Conservation (phyloP, 2,329 filamentous ascomycete species). For the Stemphylium beticola region DNA sequence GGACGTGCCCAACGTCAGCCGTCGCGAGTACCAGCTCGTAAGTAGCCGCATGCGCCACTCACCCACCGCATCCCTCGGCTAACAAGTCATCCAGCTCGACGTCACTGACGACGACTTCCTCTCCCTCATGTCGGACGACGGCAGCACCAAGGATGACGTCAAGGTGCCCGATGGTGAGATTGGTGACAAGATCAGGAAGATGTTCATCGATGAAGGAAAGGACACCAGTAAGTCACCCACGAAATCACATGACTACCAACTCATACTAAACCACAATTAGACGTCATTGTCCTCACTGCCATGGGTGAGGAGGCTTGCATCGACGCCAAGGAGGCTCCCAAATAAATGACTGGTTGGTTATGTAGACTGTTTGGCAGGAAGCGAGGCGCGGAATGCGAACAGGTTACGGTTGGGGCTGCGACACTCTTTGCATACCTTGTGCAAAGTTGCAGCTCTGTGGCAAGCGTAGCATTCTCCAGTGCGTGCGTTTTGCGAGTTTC, state of each 20-base stretch:
- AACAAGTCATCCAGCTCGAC: slow-evolving; percentile 69
- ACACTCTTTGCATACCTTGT: slow-evolving; percentile 28
- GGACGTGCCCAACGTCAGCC: slow-evolving; percentile 93
- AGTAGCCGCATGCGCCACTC: slow-evolving; percentile 53
- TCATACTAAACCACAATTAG: slow-evolving; percentile 55
- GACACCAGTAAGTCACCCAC: slow-evolving; percentile 79
- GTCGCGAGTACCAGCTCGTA: slow-evolving; percentile 93
- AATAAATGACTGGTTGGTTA: slow-evolving; percentile 37
- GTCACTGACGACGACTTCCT: slow-evolving; percentile 94
- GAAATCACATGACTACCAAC: neutral
- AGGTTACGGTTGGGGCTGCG: slow-evolving; percentile 31
- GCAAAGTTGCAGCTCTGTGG: slow-evolving; percentile 36
- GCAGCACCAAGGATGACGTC: slow-evolving; percentile 92
- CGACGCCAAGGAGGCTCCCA: slow-evolving; percentile 91
- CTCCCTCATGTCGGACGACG: slow-evolving; percentile 87
- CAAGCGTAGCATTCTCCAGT: slow-evolving; percentile 40
- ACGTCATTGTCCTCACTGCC: slow-evolving; percentile 88
- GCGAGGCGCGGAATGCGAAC: slow-evolving; percentile 37
- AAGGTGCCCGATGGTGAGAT: slow-evolving; percentile 89
- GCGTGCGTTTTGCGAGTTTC: slow-evolving; percentile 42
- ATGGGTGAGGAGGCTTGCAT: slow-evolving; percentile 96
- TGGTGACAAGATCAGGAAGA: slow-evolving; percentile 82
- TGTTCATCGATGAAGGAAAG: slow-evolving; percentile 84
- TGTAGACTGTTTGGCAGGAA: slow-evolving; percentile 33
- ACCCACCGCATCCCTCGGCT: slow-evolving; percentile 20